Evolutionary conservation across 169 alveolate genomes (phyloP).

Genomic region (Eimeria maxima): DNA sequence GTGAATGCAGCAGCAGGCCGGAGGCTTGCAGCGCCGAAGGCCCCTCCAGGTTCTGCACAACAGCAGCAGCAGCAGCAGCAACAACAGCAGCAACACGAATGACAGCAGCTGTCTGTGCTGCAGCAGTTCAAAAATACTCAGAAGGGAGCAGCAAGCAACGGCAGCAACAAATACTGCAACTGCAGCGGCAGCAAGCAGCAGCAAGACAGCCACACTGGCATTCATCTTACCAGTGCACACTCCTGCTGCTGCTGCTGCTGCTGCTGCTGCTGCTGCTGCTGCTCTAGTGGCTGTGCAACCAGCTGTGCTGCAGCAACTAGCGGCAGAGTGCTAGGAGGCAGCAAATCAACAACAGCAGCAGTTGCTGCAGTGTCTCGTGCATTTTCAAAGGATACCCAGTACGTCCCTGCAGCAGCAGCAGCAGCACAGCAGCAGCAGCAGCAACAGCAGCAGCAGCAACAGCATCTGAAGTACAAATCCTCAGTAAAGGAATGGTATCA

Average conservation of each 20-base stretch:
- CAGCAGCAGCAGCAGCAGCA: constrained; percentile 25
- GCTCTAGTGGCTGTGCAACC: not conserved
- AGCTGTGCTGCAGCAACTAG: constrained; percentile 19
- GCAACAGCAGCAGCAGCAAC: not conserved
- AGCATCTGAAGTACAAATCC: not conserved
- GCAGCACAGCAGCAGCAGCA: constrained; percentile 10
- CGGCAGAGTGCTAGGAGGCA: not conserved
- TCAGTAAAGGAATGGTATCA: not conserved
- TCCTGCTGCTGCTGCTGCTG: constrained; percentile 51
- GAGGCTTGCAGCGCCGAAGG: not conserved
- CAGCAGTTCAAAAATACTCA: not conserved
- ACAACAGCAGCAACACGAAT: not conserved
- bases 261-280: not conserved
- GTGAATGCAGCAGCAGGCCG: not conserved
- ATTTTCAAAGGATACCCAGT: constrained; percentile 23
- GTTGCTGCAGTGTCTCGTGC: constrained; percentile 2
- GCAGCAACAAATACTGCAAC: no score
- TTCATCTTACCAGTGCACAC: not conserved
- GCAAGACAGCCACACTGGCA: not conserved
- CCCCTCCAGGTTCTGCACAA: constrained; percentile 5
- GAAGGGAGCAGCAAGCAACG: not conserved
- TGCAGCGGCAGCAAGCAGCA: no score
- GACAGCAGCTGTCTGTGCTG: not conserved
- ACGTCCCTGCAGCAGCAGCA: constrained; percentile 44
- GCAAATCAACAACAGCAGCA: constrained; percentile 8